Evolutionary conservation across 768 basidiomycete genomes (phyloP).

Genomic region (Amanita brunnescens): DNA sequence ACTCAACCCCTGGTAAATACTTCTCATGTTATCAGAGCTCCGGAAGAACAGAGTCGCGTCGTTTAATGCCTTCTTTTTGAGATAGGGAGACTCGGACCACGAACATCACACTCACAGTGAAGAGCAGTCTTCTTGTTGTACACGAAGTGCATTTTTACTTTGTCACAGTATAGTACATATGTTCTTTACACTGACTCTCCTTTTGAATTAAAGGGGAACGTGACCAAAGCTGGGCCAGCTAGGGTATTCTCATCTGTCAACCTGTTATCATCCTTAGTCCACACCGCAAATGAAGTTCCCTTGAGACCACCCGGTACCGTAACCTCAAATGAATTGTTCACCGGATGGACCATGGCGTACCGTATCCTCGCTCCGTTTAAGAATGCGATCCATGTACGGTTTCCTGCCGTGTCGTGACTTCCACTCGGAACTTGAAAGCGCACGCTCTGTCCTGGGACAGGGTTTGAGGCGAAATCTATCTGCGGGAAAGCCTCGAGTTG

Average conservation of each 20-base stretch:
- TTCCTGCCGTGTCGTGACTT: neutral
- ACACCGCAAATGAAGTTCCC: slow-evolving; percentile 47
- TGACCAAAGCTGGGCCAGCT: slow-evolving; percentile 46
- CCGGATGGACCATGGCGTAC: neutral
- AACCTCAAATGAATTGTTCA: slow-evolving; percentile 1
- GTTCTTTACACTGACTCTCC: slow-evolving; percentile 6
- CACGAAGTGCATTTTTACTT: neutral
- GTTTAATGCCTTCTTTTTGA: too few species aligned
- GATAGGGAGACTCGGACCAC: too few species aligned
- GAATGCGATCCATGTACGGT: slow-evolving; percentile 4
- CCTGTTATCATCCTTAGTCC: slow-evolving; percentile 21
- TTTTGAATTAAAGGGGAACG: slow-evolving; percentile 26
- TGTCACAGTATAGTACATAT: neutral
- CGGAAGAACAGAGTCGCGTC: too few species aligned
- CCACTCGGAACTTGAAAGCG: neutral
- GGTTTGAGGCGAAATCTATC: neutral
- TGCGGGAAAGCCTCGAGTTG: neutral
- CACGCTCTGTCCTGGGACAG: slow-evolving; percentile 1
- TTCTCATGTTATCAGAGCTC: too few species aligned
- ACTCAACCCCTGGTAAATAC: too few species aligned
- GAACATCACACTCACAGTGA: too few species aligned
- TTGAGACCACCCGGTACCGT: slow-evolving; percentile 27
- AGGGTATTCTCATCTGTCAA: slow-evolving; percentile 40
- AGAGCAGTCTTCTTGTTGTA: too few species aligned
- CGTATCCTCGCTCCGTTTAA: slow-evolving; percentile 4